phyloP scores from a whole-genome alignment of 1,284 basidiomycete genomes.

The Fomitopsis palustris region DNA sequence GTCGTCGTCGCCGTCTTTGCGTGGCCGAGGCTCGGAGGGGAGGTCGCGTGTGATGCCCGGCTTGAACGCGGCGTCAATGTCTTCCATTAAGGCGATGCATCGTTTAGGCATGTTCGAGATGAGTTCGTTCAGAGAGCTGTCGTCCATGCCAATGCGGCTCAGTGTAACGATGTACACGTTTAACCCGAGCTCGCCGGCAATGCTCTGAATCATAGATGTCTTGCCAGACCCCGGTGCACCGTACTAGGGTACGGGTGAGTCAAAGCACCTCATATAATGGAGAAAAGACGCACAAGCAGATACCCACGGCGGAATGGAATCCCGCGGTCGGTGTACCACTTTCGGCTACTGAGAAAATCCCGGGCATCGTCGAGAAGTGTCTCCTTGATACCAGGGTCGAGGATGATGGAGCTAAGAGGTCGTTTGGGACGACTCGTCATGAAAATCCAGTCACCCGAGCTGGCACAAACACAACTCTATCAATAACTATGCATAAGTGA shows the following conservation, averaged over 20 bases:
- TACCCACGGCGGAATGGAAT: slow-evolving; percentile 75
- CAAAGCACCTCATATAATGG: not conserved
- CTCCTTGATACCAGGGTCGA: slow-evolving; percentile 19
- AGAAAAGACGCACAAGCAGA: slow-evolving; percentile 44
- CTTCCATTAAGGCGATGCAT: slow-evolving; percentile 78
- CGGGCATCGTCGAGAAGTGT: slow-evolving; percentile 17
- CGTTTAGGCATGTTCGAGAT: slow-evolving; percentile 63
- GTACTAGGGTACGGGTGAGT: slow-evolving; percentile 36
- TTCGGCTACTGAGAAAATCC: slow-evolving; percentile 18
- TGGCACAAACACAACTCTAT: not conserved
- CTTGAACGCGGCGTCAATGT: slow-evolving; percentile 73
- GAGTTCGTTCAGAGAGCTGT: slow-evolving; percentile 54
- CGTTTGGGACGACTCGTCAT: slow-evolving; percentile 15
- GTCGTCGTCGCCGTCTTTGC: not conserved
- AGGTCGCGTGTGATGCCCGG: slow-evolving; percentile 19
- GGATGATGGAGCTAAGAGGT: slow-evolving; percentile 15
- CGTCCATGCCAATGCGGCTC: slow-evolving; percentile 67
- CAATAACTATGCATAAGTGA: not conserved
- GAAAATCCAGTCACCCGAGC: slow-evolving; percentile 12
- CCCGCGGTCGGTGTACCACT: slow-evolving; percentile 49
- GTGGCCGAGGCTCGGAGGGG: slow-evolving; percentile 23
- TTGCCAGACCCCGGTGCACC: slow-evolving; percentile 77
- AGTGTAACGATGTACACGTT: slow-evolving; percentile 76
- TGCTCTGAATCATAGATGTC: slow-evolving; percentile 69
- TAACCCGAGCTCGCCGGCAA: slow-evolving; percentile 73